Evolutionary conservation across 1,284 basidiomycete species (phyloP).

Genomic region (Ganoderma meredithae): DNA sequence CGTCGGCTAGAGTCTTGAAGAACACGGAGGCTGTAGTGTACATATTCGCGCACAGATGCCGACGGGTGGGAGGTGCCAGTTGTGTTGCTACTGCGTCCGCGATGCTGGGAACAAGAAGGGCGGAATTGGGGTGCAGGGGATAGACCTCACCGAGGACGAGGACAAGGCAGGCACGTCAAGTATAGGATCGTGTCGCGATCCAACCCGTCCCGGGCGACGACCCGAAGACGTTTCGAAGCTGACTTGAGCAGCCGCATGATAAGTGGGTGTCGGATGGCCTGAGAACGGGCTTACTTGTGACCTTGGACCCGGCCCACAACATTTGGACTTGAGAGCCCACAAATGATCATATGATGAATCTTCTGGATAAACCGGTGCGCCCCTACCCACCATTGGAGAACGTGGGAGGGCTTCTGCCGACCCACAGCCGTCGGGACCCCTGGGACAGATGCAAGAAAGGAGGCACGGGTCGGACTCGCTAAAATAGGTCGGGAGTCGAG

Average conservation of each 20-base stretch:
- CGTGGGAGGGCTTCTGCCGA: not conserved
- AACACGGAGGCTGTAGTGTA: constrained; percentile 67
- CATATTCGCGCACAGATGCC: constrained; percentile 38
- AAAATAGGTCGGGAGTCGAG: not conserved
- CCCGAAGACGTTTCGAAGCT: not conserved
- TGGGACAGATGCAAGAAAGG: not conserved
- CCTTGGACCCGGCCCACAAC: not conserved
- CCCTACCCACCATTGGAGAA: not conserved
- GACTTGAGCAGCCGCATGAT: not conserved
- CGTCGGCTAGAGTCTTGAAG: constrained; percentile 58
- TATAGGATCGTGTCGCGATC: not conserved
- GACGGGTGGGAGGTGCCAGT: not conserved
- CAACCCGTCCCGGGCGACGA: not conserved
- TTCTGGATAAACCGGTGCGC: not conserved
- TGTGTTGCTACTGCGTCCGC: constrained; percentile 1
- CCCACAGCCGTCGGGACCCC: not conserved
- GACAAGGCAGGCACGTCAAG: not conserved
- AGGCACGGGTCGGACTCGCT: not conserved
- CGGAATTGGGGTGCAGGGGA: not conserved
- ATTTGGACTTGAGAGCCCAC: not conserved
- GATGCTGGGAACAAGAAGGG: not conserved
- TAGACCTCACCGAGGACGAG: not conserved
- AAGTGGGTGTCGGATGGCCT: not conserved
- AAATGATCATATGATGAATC: constrained; percentile 1
- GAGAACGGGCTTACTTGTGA: not conserved